Evolutionary conservation across 2,329 filamentous ascomycete species (phyloP).

Genomic region (Aureobasidium sp.): DNA sequence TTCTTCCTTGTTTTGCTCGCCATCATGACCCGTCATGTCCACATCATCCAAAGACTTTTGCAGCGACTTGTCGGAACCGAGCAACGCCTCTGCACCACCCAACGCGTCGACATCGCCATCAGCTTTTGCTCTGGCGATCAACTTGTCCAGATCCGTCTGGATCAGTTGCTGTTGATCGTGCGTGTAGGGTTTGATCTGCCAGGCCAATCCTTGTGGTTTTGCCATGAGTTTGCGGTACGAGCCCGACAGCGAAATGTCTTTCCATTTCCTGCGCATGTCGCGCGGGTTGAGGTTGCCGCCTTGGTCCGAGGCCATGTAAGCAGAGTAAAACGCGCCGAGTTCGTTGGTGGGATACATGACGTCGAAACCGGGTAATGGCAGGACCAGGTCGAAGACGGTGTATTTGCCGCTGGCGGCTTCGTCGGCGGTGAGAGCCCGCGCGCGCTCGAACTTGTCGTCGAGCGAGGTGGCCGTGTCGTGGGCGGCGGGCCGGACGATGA

Average conservation of each 20-base stretch:
- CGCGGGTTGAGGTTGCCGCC: slow-evolving; percentile 76
- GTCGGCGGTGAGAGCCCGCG: slow-evolving; percentile 65
- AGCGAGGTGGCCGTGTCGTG: slow-evolving; percentile 49
- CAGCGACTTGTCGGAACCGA: slow-evolving; percentile 19
- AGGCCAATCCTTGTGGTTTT: slow-evolving; percentile 56
- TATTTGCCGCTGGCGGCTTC: slow-evolving; percentile 72
- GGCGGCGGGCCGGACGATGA: slow-evolving; percentile 55
- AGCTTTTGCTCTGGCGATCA: slow-evolving; percentile 36
- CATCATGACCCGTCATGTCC: too few relatives aligned
- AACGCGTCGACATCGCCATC: slow-evolving; percentile 20
- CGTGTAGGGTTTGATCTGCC: slow-evolving; percentile 63
- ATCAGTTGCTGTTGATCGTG: slow-evolving; percentile 77
- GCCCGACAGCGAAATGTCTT: slow-evolving; percentile 82
- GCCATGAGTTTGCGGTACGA: slow-evolving; percentile 81
- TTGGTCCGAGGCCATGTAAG: slow-evolving; percentile 74
- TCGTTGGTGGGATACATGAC: slow-evolving; percentile 79
- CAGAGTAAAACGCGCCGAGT: slow-evolving; percentile 73
- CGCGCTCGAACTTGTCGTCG: slow-evolving; percentile 58
- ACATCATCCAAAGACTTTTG: not conserved
- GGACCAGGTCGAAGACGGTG: slow-evolving; percentile 78
- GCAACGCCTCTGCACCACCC: slow-evolving; percentile 20
- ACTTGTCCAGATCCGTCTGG: slow-evolving; percentile 71
- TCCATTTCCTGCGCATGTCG: slow-evolving; percentile 78
- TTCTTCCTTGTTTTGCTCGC: slow-evolving; percentile 8
- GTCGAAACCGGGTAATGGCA: slow-evolving; percentile 89